phyloP scores from a whole-genome alignment of 495 filamentous ascomycete genomes.

The Friedmanniomyces simplex region DNA sequence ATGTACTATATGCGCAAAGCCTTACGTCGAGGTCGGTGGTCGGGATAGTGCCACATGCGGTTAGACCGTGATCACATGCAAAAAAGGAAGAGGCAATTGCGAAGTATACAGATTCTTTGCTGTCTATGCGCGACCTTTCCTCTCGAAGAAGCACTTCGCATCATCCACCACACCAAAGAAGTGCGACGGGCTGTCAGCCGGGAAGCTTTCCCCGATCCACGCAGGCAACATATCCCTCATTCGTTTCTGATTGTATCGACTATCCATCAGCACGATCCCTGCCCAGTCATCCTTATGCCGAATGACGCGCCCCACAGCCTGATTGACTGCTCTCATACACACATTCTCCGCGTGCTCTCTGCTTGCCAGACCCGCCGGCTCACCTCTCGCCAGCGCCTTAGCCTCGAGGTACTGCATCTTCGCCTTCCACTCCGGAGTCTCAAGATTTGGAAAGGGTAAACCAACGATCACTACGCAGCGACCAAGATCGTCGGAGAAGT shows the following conservation, averaged over 20 bases:
- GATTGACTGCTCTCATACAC: constrained; percentile 94
- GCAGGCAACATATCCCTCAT: constrained; percentile 72
- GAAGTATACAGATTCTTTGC: neutral
- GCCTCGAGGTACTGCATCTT: constrained; percentile 79
- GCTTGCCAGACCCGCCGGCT: constrained; percentile 47
- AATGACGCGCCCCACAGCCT: constrained; percentile 88
- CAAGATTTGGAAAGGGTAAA: constrained; percentile 84
- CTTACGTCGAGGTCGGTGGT: no score
- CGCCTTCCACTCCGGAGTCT: constrained; percentile 83
- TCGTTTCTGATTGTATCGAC: constrained; percentile 55
- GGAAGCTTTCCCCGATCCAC: constrained; percentile 68
- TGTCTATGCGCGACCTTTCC: no score
- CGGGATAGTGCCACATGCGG: neutral
- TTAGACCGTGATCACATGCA: constrained; percentile 1
- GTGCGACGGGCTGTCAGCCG: constrained; percentile 36
- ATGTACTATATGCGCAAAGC: no score
- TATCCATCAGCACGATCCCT: constrained; percentile 74
- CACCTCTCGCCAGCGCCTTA: constrained; percentile 37
- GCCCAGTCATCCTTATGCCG: constrained; percentile 83
- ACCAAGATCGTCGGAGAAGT: constrained; percentile 87
- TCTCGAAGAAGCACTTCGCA: constrained; percentile 27
- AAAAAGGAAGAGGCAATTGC: neutral
- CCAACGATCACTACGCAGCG: constrained; percentile 83
- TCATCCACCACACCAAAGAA: constrained; percentile 42
- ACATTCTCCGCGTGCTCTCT: constrained; percentile 89